Evolutionary conservation across 129 eudicot genomes (phyloP).

Genomic region (Helianthus tuberosus): DNA sequence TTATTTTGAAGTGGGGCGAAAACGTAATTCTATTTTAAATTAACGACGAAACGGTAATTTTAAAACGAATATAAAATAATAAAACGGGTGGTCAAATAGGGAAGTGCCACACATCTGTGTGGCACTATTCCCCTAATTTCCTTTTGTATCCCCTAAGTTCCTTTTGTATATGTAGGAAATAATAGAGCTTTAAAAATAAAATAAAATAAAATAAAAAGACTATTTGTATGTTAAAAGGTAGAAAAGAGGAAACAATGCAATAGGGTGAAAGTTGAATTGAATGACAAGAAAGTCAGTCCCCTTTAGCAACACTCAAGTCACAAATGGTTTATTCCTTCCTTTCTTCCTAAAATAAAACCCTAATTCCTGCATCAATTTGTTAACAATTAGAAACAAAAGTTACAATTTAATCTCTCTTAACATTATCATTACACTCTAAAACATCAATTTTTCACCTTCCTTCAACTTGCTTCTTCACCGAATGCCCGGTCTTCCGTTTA

Average conservation of each 20-base stretch:
- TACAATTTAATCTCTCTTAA: conserved; percentile 33
- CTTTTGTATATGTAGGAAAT: too few relatives aligned
- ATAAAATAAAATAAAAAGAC: too few relatives aligned
- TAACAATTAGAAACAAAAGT: conserved; percentile 44
- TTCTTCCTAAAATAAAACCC: conserved; percentile 27
- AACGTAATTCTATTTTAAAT: too few relatives aligned
- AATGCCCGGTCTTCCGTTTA: conserved; percentile 93
- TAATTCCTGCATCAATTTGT: conserved; percentile 38
- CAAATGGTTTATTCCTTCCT: conserved; percentile 35
- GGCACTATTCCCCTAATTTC: too few relatives aligned
- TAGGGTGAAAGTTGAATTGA: neutral
- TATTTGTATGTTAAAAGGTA: neutral
- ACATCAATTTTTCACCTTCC: conserved; percentile 16
- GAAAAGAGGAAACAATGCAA: neutral
- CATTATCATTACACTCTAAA: conserved; percentile 40
- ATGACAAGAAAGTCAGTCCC: conserved; percentile 7
- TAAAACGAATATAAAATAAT: too few relatives aligned
- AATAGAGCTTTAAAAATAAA: too few relatives aligned
- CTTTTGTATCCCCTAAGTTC: too few relatives aligned
- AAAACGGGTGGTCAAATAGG: too few relatives aligned
- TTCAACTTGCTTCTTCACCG: conserved; percentile 59
- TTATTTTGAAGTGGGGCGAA: too few relatives aligned
- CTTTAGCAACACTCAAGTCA: conserved; percentile 36
- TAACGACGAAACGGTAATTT: too few relatives aligned
- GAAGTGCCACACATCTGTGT: too few relatives aligned